Base-by-base conservation (phyloP, 768 basidiomycete species). In the Scleroderma bovista region DNA sequence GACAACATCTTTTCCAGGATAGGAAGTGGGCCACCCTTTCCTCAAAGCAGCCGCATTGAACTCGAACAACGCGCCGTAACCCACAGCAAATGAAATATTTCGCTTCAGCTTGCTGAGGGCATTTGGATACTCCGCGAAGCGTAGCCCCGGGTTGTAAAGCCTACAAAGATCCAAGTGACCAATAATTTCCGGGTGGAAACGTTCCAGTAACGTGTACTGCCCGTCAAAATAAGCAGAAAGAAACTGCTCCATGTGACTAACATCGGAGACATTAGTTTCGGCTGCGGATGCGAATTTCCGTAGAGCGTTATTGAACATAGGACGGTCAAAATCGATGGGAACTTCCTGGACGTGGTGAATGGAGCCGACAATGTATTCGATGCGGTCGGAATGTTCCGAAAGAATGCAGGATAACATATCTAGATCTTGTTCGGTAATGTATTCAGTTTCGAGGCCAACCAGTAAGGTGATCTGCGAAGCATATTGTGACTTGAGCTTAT, bases 141-240 rank as follows among this genome's bases (percentile, higher is more conserved):
- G 64, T 48, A 88, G 63, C 17, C 67, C 52, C 3, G 94, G 93
- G 20, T 73, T 73, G 73, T 88, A 97, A 9, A 99, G 76, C 2
- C 93, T 79, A 65, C 91, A 94, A 1, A 98, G 78, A 69, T 98
- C 95, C 56, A 97, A 74, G 68, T 99, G 96, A 2, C 93, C 96
- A 46, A 99, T 76, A 44, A 98, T 74, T 65, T 94, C 91, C 16
- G 96, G 96, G 47, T 76, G 79, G 65, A 89, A 83, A 22, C 78
- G 76, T 42, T 70, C 60, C 36, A 98, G 54, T 41, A 99, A 68
- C 38, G 77, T 72, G 65, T 78, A 82, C 58, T 99, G 96, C 10
- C 83, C 79, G 61, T 97, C 93, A 54, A 98, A 86, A 70, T 97
- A 99, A 11, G 75, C 65, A 12, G 68, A 74, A 4, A 89, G 71